These are phyloP conservation scores for Daldinia loculata DNA, from an alignment of 495 filamentous ascomycete species.

Conservation along the genomic window DNA sequence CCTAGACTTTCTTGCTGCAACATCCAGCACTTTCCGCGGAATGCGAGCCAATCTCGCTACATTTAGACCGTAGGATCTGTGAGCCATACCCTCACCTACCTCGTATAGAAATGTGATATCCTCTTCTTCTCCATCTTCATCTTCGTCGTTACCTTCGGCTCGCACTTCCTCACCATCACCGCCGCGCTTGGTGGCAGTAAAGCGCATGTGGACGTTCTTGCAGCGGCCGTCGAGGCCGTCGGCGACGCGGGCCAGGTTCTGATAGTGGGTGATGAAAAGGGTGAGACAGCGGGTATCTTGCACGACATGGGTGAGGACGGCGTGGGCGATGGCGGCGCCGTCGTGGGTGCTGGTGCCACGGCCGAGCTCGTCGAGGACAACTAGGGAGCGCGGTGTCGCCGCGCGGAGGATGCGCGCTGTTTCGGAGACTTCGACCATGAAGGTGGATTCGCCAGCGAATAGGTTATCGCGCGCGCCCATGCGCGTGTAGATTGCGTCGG, in stretches of 20 bases:
- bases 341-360: conserved; percentile 94
- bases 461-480: conserved; percentile 99
- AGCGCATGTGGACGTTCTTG: conserved; percentile 85
- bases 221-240: conserved; percentile 70
- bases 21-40: conserved; percentile 75
- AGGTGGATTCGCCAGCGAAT: conserved; percentile 92
- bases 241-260: conserved; percentile 77
- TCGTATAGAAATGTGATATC: conserved; percentile 85
- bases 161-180: conserved; percentile 40
- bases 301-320: conserved; percentile 87
- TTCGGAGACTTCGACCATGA: conserved; percentile 97
- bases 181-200: conserved; percentile 60
- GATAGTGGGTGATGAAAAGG: conserved; percentile 97
- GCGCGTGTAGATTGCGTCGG: conserved; percentile 92
- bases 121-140: conserved; percentile 52
- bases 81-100: conserved; percentile 86
- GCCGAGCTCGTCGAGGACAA: conserved; percentile 96
- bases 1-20: conserved; percentile 78
- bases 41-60: conserved; percentile 89
- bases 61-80: conserved; percentile 93
- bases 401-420: conserved; percentile 89
- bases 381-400: conserved; percentile 79
- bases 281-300: conserved; percentile 76
- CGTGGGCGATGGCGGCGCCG: conserved; percentile 94
- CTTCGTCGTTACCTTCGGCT: conserved; percentile 32